Evolutionary conservation across 768 basidiomycete genomes (phyloP).

Genomic region (Russula sp.): DNA sequence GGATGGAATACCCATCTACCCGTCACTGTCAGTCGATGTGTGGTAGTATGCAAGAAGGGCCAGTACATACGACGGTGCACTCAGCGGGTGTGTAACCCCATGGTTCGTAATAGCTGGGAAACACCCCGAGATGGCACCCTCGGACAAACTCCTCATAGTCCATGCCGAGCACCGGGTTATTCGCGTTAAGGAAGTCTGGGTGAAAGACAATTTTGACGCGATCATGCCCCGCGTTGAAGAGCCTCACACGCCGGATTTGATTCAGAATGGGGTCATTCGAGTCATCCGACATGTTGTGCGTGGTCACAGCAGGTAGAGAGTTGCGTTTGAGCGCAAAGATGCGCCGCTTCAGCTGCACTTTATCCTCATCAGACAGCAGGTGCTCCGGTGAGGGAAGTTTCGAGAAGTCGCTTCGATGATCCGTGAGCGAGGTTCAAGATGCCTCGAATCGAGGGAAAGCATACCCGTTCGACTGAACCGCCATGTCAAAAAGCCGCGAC

Average conservation of each 20-base stretch:
- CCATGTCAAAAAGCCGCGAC: slow-evolving; percentile 86
- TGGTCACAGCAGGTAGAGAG: slow-evolving; percentile 91
- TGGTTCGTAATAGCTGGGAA: slow-evolving; percentile 96
- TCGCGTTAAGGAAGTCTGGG: slow-evolving; percentile 95
- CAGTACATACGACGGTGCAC: slow-evolving; percentile 83
- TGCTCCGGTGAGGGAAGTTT: slow-evolving; percentile 65
- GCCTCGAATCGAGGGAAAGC: slow-evolving; percentile 22
- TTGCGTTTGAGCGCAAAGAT: slow-evolving; percentile 95
- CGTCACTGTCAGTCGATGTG: slow-evolving; percentile 9
- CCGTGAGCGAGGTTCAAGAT: background rate
- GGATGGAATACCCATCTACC: slow-evolving; percentile 93
- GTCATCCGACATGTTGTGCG: slow-evolving; percentile 98
- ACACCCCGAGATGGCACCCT: slow-evolving; percentile 96
- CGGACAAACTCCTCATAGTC: slow-evolving; percentile 99
- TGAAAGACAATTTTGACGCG: slow-evolving; percentile 98
- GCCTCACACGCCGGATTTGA: slow-evolving; percentile 87
- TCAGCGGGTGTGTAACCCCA: slow-evolving; percentile 98
- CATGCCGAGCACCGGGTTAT: slow-evolving; percentile 93
- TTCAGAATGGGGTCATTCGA: slow-evolving; percentile 86
- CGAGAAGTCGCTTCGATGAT: slow-evolving; percentile 52
- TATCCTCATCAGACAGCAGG: slow-evolving; percentile 86
- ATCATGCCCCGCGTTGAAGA: slow-evolving; percentile 85
- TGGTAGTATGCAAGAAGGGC: background rate
- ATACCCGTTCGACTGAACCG: slow-evolving; percentile 86
- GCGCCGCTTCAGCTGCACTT: slow-evolving; percentile 88